A percentile compares a stretch with the other conserved stretches of the same genome.
These are phyloP conservation scores for Suillus hirtellus DNA, from an alignment of 768 basidiomycete genomes.

Conservation along the genomic window DNA sequence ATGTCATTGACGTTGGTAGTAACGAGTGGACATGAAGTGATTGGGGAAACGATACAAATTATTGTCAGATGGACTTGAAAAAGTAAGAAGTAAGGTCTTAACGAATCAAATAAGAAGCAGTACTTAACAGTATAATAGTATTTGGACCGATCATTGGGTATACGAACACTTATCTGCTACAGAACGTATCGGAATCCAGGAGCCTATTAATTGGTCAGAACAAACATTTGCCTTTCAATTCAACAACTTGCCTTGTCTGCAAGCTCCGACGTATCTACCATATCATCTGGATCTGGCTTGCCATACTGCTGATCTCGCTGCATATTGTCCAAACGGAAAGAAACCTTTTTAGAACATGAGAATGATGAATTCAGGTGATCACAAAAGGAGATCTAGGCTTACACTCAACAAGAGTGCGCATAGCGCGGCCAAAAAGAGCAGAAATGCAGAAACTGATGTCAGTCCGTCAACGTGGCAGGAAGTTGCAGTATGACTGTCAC, in stretches of 20 bases:
- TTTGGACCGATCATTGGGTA: not conserved
- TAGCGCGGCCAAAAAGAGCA: constrained; percentile 6
- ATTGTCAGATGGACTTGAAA: not conserved
- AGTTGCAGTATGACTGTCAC: not conserved
- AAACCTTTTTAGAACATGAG: not conserved
- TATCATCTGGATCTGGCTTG: constrained; percentile 43
- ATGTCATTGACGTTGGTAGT: not conserved
- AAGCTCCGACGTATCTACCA: constrained; percentile 61
- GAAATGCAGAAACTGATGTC: not conserved
- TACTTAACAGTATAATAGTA: not conserved
- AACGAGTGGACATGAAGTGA: not conserved
- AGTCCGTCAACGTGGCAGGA: not conserved
- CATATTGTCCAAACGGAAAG: constrained; percentile 18
- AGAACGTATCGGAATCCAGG: constrained; percentile 60
- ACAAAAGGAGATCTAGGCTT: not conserved
- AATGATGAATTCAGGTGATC: not conserved
- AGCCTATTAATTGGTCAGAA: constrained; percentile 39
- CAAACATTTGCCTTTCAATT: not conserved
- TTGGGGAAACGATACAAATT: too few species aligned
- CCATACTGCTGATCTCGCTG: constrained; percentile 56
- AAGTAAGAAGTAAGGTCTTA: not conserved
- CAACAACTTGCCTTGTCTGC: constrained; percentile 56
- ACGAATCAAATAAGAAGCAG: not conserved
- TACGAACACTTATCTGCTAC: constrained; percentile 12
- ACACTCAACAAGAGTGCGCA: constrained; percentile 7